Base-by-base conservation (phyloP, 2,329 filamentous ascomycete genomes). In the Fusarium sp. region DNA sequence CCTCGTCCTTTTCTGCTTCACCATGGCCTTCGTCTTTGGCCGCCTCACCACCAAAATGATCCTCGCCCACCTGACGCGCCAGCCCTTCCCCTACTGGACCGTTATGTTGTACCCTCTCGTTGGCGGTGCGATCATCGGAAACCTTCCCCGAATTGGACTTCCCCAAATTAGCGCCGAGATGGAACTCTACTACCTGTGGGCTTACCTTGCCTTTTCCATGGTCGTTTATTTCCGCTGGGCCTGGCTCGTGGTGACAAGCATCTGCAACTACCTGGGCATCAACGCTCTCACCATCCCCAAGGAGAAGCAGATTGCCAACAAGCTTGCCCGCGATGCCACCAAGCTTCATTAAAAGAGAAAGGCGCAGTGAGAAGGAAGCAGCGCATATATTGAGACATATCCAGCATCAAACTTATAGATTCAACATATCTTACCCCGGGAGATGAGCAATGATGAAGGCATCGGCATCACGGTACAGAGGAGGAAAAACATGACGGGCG, bases 11-110 rank as follows among this genome's bases (percentile, higher is more conserved):
- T 97, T 98, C 83, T 98, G 95, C 85, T 84, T 97, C 69, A 97
- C 94, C 69, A 93, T 98, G 88, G 93, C 94, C n/a, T 95, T 98
- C 78, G 96, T 98, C 68, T 98, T 99, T 82, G 96, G 96, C 38
- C 93, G 96, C 76, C 95, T 99, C 92, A 98, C 96, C 0, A 99
- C 96, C 42, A 99, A 98, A 87, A 98, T 98, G 83, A 99, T 99
- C 80, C 91, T 99, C 20, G 96, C 96, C 4, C 96, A 99, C 83
- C 87, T 99, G 61, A 96, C 96, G 2, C 91, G 91, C 72, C 96
- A 98, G 82, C 94, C 96, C 5, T 99, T 98, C 84, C 96, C 96
- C 2, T 97, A 94, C 88, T 98, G 95, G 95, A 98, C 96, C 13
- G 89, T 96, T 58, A 93, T 98, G 89, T 88, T 98, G 40, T 91